Conservation (phyloP, 306 rosid species). For the Citrullus amarus region DNA sequence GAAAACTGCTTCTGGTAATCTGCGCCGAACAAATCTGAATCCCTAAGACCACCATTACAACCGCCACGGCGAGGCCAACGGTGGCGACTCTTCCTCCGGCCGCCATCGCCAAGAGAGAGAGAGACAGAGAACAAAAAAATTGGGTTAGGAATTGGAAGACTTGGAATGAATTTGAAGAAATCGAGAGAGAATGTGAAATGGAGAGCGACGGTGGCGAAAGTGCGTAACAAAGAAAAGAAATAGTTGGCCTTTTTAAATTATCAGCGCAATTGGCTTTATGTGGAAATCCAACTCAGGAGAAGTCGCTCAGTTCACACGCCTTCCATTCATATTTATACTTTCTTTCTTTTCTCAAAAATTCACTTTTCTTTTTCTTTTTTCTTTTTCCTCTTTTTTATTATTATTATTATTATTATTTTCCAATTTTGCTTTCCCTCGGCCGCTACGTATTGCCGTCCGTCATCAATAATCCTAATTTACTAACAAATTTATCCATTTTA, state of each 20-base stretch:
- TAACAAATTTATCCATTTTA: neutral
- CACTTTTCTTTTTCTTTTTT: neutral
- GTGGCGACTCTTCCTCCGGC: conserved; percentile 17
- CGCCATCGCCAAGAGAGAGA: conserved; percentile 10
- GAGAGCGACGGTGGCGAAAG: neutral
- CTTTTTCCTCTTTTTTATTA: neutral
- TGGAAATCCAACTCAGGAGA: conserved; percentile 1
- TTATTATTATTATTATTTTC: neutral
- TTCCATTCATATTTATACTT: neutral
- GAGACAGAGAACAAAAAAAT: too few species aligned
- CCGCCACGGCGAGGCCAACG: neutral
- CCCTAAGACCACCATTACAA: conserved; percentile 17
- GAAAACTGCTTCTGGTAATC: conserved; percentile 48
- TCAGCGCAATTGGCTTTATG: neutral
- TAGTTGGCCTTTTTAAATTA: neutral
- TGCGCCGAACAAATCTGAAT: conserved; percentile 31
- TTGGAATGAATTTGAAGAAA: neutral
- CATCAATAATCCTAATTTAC: neutral
- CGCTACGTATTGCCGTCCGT: neutral
- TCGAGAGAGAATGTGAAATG: neutral
- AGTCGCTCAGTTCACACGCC: conserved; percentile 6
- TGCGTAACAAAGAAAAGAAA: neutral
- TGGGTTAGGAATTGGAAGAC: neutral
- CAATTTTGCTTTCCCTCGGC: neutral
- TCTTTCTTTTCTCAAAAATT: too few species aligned